A percentile compares a stretch with the other conserved stretches of the same genome.
phyloP scores from a whole-genome alignment of 192 early-diverging fungal genomes.

The Allomyces macrogynus region DNA sequence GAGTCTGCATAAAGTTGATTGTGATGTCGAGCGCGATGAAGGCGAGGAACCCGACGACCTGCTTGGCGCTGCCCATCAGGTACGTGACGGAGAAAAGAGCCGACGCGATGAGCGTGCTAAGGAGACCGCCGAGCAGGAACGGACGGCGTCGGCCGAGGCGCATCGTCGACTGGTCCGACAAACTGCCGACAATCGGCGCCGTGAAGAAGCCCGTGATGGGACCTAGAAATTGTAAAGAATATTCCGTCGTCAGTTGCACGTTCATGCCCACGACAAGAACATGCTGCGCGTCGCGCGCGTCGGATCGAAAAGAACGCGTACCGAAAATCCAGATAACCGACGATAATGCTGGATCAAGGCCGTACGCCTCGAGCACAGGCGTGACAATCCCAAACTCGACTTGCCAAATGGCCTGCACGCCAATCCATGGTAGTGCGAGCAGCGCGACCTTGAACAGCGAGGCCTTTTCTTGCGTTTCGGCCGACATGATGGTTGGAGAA shows the following conservation, averaged over 20 bases:
- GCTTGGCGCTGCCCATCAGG: neutral
- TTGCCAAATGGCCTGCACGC: constrained; percentile 9
- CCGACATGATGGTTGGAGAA: too few relatives aligned
- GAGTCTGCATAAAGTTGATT: constrained; percentile 13
- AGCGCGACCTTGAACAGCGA: neutral
- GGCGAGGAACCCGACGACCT: constrained; percentile 6
- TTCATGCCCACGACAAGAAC: neutral
- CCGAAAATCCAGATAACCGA: neutral
- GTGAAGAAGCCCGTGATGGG: constrained; percentile 13
- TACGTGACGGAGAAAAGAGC: constrained; percentile 5
- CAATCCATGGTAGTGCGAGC: constrained; percentile 10
- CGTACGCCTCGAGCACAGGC: constrained; percentile 2
- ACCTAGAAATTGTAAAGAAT: constrained; percentile 1
- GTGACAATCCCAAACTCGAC: constrained; percentile 7
- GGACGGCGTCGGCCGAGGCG: constrained; percentile 11
- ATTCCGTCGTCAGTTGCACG: neutral
- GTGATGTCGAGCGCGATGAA: constrained; percentile 8
- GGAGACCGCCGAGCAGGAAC: constrained; percentile 8
- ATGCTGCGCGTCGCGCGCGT: too few relatives aligned
- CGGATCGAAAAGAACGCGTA: neutral
- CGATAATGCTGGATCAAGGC: neutral
- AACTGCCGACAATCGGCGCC: constrained; percentile 8
- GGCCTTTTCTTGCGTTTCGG: neutral
- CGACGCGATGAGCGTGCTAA: constrained; percentile 3
- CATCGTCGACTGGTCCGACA: constrained; percentile 7